Conservation (phyloP, 164 flowering plant genomes). For the Annona cherimola region DNA sequence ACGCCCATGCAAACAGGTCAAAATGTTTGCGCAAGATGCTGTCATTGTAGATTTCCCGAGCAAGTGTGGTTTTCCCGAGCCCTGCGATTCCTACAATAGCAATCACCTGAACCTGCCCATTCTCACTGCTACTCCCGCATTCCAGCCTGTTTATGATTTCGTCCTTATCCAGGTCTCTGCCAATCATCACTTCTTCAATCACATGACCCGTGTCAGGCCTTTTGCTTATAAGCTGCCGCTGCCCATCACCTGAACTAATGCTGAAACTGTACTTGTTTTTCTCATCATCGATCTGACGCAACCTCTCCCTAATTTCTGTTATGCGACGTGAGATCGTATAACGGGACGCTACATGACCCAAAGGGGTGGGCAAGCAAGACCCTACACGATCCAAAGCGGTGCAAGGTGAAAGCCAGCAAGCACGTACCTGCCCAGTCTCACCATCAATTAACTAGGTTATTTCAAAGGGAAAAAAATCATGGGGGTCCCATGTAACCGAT, state of each 20-base stretch:
- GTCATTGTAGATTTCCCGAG: constrained; percentile 1
- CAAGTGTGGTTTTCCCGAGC: constrained; percentile 1
- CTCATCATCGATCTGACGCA: background rate
- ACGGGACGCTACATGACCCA: background rate
- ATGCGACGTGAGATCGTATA: background rate
- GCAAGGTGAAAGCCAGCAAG: too few relatives aligned
- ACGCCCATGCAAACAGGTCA: constrained; percentile 1
- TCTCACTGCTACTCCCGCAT: background rate
- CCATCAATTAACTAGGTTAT: too few relatives aligned
- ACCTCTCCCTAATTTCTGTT: background rate
- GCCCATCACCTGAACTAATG: too few relatives aligned
- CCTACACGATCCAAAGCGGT: too few relatives aligned
- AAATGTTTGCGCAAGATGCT: constrained; percentile 4
- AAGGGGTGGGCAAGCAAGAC: background rate
- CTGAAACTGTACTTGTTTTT: background rate
- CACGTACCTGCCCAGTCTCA: too few relatives aligned
- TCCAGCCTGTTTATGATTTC: background rate
- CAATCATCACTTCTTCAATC: too few relatives aligned
- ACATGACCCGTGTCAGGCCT: too few relatives aligned
- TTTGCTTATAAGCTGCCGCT: too few relatives aligned
- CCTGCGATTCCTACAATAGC: constrained; percentile 1
- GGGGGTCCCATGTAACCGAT: too few relatives aligned
- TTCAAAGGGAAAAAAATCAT: too few relatives aligned
- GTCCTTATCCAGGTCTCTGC: background rate
- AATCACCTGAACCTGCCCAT: too few relatives aligned